Evolutionary conservation across 306 rosid genomes (phyloP).

Genomic region (Cercis canadensis): DNA sequence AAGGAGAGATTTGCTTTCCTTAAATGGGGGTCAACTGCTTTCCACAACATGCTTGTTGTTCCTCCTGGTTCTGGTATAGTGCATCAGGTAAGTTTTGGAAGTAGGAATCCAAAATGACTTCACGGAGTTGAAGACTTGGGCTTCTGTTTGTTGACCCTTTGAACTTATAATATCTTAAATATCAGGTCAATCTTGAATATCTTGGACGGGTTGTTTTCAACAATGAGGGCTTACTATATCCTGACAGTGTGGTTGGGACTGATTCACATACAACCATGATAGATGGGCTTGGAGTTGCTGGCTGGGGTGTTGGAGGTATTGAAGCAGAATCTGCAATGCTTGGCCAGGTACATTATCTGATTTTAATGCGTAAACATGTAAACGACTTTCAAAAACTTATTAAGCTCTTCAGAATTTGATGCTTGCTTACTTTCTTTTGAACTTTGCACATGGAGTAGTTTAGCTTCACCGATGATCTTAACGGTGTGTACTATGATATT

Average conservation of each 20-base stretch:
- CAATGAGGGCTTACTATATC: slow-evolving; percentile 80
- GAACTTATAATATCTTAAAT: slow-evolving; percentile 34
- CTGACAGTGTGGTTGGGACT: slow-evolving; percentile 97
- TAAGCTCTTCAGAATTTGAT: slow-evolving; percentile 20
- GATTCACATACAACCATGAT: slow-evolving; percentile 98
- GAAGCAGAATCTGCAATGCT: slow-evolving; percentile 98
- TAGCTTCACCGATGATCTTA: slow-evolving; percentile 30
- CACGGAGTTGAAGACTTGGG: slow-evolving; percentile 5
- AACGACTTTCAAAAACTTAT: slow-evolving; percentile 19
- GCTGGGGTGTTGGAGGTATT: slow-evolving; percentile 98
- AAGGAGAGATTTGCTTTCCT: slow-evolving; percentile 93
- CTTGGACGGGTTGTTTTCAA: slow-evolving; percentile 95
- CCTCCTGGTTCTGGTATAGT: slow-evolving; percentile 98
- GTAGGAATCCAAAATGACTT: slow-evolving; percentile 18
- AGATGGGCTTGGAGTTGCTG: slow-evolving; percentile 95
- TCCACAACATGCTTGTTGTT: slow-evolving; percentile 90
- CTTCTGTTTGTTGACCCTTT: background rate
- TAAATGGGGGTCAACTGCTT: slow-evolving; percentile 93
- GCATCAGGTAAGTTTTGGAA: slow-evolving; percentile 75
- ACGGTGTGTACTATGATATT: slow-evolving; percentile 43
- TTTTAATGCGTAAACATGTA: slow-evolving; percentile 18
- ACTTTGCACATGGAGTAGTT: slow-evolving; percentile 18
- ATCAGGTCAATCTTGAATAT: slow-evolving; percentile 95
- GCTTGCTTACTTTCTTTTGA: slow-evolving; percentile 27
- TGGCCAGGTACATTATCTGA: slow-evolving; percentile 72